Evolutionary conservation across 1,139 yeast genomes (phyloP).

Genomic region (Candida neerlandica): DNA sequence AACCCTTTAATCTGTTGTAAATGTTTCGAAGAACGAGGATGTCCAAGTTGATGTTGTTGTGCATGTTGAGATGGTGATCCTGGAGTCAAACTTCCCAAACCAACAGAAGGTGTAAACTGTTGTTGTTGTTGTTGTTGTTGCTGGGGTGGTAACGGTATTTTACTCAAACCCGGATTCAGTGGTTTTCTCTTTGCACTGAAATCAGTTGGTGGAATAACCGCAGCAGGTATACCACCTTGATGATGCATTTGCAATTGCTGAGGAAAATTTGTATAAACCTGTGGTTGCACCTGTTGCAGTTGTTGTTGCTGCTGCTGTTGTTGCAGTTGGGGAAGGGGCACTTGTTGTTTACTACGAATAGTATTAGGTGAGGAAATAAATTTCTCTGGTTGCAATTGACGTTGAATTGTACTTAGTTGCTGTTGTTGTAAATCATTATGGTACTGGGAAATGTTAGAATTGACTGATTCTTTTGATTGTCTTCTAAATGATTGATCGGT

Average conservation of each 20-base stretch:
- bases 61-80: constrained; percentile 11
- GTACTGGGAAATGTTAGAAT: constrained; percentile 13
- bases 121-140: constrained; percentile 9
- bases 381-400: constrained; percentile 14
- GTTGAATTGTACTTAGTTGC: constrained; percentile 14
- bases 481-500: not conserved
- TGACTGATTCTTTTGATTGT: constrained; percentile 1
- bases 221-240: constrained; percentile 22
- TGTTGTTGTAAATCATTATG: constrained; percentile 14
- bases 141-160: constrained; percentile 5
- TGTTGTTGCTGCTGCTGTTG: constrained; percentile 9
- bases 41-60: constrained; percentile 11
- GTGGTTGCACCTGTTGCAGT: constrained; percentile 6
- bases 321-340: constrained; percentile 7
- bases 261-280: constrained; percentile 3
- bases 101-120: constrained; percentile 11
- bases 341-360: constrained; percentile 1
- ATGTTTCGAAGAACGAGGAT: constrained; percentile 21
- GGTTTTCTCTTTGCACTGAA: constrained; percentile 21
- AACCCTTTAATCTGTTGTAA: constrained; percentile 68
- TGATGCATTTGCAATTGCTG: constrained; percentile 8
- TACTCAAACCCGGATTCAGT: constrained; percentile 11
- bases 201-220: constrained; percentile 30
- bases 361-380: constrained; percentile 11
- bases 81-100: constrained; percentile 14